Base-by-base conservation (phyloP, 306 rosid genomes). In the Hylodesmum podocarpum region DNA sequence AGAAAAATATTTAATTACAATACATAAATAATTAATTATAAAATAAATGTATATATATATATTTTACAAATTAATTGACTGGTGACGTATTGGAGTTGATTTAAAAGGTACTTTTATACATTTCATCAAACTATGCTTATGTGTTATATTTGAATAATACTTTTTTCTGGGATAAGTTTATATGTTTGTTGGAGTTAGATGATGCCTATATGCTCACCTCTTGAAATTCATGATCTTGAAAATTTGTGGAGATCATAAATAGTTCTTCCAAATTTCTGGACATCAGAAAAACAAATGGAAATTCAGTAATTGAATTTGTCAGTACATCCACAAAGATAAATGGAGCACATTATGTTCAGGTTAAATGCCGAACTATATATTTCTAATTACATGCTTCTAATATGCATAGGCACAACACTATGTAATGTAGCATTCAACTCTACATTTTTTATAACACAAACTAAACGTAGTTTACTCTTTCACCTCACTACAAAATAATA, bases 341-440 rank as follows among this genome's bases (percentile, higher is more conserved):
- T n/a, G 97, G 97, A 5, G 97, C 92, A 80, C 97, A 92, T 85
- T 94, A 94, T 73, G 89, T 94, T 72, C 96, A 89, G 96, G 98
- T 94, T 76, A 84, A 87, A 50, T 66, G 18, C 67, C 72, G 76
- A 70, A 63, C 72, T 34, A 13, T 57, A n/a, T n/a, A 54, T 31
- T 54, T 44, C 75, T 71, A 43, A 77, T 75, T 51, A 66, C 18
- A 25, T 50, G 27, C 73, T 63, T 79, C 43, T 28, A 15, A 44
- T 25, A 59, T 12, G 8, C 6, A 6, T 21, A 50, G 3, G 19
- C 7, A 2, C 2, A 3, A 77, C 1, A n/a, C n/a, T n/a, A n/a
- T n/a, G 18, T 57, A 31, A 57, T 44, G 11, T 68, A 33, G 79
- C 6, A 33, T 22, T 24, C 10, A 62, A 63, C 54, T 25, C 57